Evolutionary conservation across 2,329 filamentous ascomycete species (phyloP).

Genomic region (Botrytis sinoallii): DNA sequence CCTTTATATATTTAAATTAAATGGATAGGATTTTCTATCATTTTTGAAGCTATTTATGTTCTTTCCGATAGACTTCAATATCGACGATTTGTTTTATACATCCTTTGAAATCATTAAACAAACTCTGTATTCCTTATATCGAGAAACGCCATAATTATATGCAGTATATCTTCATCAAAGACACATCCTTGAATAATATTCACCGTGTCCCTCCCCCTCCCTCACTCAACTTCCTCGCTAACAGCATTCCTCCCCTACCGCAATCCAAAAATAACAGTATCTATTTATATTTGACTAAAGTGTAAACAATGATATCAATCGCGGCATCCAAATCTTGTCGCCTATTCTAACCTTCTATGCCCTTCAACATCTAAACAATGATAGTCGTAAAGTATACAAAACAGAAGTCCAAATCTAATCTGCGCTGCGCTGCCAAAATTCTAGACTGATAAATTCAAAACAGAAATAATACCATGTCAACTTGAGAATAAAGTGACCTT

Average conservation of each 20-base stretch:
- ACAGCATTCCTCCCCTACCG: background rate
- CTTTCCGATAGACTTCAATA: no score
- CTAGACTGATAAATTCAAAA: background rate
- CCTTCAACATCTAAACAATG: background rate
- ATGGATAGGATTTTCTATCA: no score
- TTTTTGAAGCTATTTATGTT: no score
- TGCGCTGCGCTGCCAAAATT: background rate
- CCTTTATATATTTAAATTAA: no score
- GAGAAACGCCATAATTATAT: no score
- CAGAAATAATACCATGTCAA: no score
- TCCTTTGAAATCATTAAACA: no score
- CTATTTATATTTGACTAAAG: background rate
- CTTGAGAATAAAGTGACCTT: background rate
- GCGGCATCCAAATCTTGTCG: background rate
- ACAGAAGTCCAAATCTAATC: background rate
- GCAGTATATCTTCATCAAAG: no score
- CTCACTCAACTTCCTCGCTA: background rate
- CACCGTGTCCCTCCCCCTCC: background rate
- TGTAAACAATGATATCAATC: background rate
- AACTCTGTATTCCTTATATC: no score
- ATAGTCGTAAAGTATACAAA: background rate
- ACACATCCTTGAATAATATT: rapidly evolving
- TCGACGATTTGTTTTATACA: no score
- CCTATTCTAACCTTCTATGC: background rate
- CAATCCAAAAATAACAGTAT: background rate